Evolutionary conservation across 1,284 basidiomycete species (phyloP).

Genomic region (Malassezia caprae): DNA sequence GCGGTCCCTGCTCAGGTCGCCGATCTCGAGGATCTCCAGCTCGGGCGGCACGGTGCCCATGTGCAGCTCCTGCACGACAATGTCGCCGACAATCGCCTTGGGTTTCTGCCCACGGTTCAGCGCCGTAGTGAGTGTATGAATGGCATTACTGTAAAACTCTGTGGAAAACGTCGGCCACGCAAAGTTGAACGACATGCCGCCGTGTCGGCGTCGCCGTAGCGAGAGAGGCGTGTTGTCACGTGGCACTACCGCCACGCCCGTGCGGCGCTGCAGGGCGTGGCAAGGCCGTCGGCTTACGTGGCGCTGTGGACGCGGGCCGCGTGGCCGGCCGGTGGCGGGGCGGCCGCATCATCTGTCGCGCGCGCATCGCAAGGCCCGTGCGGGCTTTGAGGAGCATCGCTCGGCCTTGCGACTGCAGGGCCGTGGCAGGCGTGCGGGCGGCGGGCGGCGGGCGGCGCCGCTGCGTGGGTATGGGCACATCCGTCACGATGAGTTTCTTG

Average conservation of each 20-base stretch:
- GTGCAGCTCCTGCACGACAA: constrained; percentile 90
- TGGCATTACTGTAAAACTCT: constrained; percentile 51
- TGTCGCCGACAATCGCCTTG: constrained; percentile 90
- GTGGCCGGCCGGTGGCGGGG: background rate
- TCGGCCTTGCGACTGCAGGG: constrained; percentile 7
- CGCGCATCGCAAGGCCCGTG: constrained; percentile 6
- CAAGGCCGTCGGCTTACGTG: background rate
- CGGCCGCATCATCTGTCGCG: constrained; percentile 14
- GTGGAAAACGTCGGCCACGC: constrained; percentile 83
- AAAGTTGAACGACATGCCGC: constrained; percentile 85
- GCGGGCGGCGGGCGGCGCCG: background rate
- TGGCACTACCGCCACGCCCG: background rate
- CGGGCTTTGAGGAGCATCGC: constrained; percentile 15
- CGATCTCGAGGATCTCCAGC: constrained; percentile 92
- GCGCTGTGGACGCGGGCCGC: background rate
- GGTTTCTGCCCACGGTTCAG: constrained; percentile 58
- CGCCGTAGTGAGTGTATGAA: constrained; percentile 49
- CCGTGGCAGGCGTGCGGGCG: background rate
- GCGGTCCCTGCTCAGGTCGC: constrained; percentile 86
- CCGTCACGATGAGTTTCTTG: constrained; percentile 29
- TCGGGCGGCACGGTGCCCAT: constrained; percentile 99
- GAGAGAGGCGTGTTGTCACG: background rate
- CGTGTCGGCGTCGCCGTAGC: background rate
- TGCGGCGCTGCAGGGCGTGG: background rate
- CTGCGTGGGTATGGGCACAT: constrained; percentile 8